A percentile compares a stretch with the other conserved stretches of the same genome.
Conservation (phyloP, 495 filamentous ascomycete species). For the Neurospora tetrasperma region DNA sequence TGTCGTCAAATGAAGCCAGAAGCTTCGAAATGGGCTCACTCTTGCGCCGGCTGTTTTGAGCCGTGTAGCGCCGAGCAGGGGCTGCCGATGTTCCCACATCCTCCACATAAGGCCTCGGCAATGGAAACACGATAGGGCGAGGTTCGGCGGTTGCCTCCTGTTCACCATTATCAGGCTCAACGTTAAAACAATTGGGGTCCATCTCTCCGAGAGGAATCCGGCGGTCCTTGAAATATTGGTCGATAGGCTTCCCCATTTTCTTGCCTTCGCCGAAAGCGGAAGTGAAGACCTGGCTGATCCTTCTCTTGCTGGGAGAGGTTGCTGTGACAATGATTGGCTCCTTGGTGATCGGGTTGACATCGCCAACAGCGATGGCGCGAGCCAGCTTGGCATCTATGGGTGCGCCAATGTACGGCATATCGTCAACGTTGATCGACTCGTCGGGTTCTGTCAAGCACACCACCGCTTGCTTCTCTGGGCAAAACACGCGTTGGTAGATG, state of each 20-base stretch:
- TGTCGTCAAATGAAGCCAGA: slow-evolving; percentile 8
- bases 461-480: slow-evolving; percentile 56
- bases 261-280: slow-evolving; percentile 24
- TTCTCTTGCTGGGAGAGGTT: slow-evolving; percentile 26
- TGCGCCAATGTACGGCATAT: slow-evolving; percentile 70
- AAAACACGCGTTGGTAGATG: slow-evolving; percentile 88
- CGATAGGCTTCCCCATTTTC: slow-evolving; percentile 55
- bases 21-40: slow-evolving; percentile 32
- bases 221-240: slow-evolving; percentile 62
- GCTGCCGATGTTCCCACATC: slow-evolving; percentile 6
- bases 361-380: slow-evolving; percentile 65
- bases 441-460: slow-evolving; percentile 62
- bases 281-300: slow-evolving; percentile 27
- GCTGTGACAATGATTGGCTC: slow-evolving; percentile 42
- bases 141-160: slow-evolving; percentile 16
- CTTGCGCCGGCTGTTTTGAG: slow-evolving; percentile 24
- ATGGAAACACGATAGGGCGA: slow-evolving; percentile 33
- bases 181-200: slow-evolving; percentile 67
- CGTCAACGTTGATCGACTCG: slow-evolving; percentile 46
- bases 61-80: slow-evolving; percentile 17
- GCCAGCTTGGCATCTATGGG: slow-evolving; percentile 61
- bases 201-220: slow-evolving; percentile 76
- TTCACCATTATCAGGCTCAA: slow-evolving; percentile 18
- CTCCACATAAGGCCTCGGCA: slow-evolving; percentile 39
- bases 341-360: slow-evolving; percentile 86